phyloP scores from a whole-genome alignment of 2,329 filamentous ascomycete species.

The Fusarium neocosmosporiellum region DNA sequence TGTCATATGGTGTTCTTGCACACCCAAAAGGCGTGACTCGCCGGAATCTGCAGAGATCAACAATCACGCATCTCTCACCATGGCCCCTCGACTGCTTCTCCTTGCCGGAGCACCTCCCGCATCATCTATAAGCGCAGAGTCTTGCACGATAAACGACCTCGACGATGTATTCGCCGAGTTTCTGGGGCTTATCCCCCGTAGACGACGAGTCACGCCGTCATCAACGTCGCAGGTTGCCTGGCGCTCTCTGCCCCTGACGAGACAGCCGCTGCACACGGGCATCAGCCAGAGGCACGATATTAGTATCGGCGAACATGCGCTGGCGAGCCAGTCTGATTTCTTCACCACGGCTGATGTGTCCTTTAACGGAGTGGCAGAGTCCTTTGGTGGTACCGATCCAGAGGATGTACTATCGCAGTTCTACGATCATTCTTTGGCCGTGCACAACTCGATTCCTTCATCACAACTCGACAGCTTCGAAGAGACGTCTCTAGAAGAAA shows the following conservation, averaged over 20 bases:
- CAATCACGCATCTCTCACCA: slow-evolving; percentile 10
- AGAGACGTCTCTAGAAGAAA: slow-evolving; percentile 39
- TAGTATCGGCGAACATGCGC: slow-evolving; percentile 44
- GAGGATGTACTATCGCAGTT: slow-evolving; percentile 69
- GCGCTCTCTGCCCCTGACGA: slow-evolving; percentile 64
- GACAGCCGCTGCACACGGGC: slow-evolving; percentile 60
- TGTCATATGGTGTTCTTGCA: neutral
- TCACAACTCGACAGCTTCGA: slow-evolving; percentile 63
- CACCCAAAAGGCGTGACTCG: neutral
- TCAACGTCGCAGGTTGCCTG: slow-evolving; percentile 55
- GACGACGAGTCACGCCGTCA: slow-evolving; percentile 36
- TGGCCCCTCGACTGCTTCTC: slow-evolving; percentile 51
- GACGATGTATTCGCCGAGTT: slow-evolving; percentile 42
- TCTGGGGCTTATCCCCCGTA: slow-evolving; percentile 30
- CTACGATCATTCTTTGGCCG: slow-evolving; percentile 80
- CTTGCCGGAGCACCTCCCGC: slow-evolving; percentile 51
- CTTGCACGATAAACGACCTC: slow-evolving; percentile 47
- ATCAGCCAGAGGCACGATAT: slow-evolving; percentile 62
- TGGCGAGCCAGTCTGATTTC: slow-evolving; percentile 55
- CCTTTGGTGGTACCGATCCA: slow-evolving; percentile 47
- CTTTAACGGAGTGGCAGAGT: slow-evolving; percentile 36
- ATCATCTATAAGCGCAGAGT: slow-evolving; percentile 42
- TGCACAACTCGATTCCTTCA: slow-evolving; percentile 74
- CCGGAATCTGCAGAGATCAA: neutral
- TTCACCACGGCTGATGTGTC: slow-evolving; percentile 59